Conservation (phyloP, 2,329 filamentous ascomycete species). For the Drechslera avenae region DNA sequence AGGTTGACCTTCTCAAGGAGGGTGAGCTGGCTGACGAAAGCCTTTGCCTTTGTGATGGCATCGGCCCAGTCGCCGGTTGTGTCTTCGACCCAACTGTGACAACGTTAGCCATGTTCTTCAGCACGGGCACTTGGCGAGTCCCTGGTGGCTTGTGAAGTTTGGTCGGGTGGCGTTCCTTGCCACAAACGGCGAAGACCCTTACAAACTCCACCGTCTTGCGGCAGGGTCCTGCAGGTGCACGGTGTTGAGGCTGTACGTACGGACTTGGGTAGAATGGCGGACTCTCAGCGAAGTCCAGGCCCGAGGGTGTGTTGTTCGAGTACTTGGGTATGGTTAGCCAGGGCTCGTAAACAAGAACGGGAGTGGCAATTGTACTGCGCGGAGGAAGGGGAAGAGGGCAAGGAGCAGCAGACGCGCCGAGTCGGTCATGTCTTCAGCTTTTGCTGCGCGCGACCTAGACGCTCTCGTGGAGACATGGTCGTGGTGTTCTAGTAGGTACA, state of each 20-base stretch:
- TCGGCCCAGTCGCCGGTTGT: constrained; percentile 70
- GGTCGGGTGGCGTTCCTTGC: background rate
- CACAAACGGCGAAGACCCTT: background rate
- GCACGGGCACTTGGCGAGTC: background rate
- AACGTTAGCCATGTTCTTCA: constrained; percentile 3
- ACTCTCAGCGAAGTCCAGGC: constrained; percentile 48
- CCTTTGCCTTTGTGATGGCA: constrained; percentile 75
- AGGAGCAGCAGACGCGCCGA: constrained; percentile 32
- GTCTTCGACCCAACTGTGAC: constrained; percentile 70
- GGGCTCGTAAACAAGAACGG: constrained; percentile 24
- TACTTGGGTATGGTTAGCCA: constrained; percentile 41
- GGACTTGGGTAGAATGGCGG: constrained; percentile 82
- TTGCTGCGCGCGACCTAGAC: background rate
- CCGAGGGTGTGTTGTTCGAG: constrained; percentile 32
- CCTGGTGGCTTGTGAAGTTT: background rate
- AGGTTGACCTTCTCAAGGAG: constrained; percentile 91
- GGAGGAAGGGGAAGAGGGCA: constrained; percentile 41
- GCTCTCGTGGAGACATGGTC: constrained; percentile 15
- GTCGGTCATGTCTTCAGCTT: constrained; percentile 37
- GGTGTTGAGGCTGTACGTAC: constrained; percentile 25
- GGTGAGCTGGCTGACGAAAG: constrained; percentile 82
- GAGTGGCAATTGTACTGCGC: constrained; percentile 27
- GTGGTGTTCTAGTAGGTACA: constrained; percentile 20
- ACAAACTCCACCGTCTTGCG: background rate
- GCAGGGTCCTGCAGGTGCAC: background rate